phyloP scores from a whole-genome alignment of 139 green algal genomes.

The Zygnema circumcarinatum region DNA sequence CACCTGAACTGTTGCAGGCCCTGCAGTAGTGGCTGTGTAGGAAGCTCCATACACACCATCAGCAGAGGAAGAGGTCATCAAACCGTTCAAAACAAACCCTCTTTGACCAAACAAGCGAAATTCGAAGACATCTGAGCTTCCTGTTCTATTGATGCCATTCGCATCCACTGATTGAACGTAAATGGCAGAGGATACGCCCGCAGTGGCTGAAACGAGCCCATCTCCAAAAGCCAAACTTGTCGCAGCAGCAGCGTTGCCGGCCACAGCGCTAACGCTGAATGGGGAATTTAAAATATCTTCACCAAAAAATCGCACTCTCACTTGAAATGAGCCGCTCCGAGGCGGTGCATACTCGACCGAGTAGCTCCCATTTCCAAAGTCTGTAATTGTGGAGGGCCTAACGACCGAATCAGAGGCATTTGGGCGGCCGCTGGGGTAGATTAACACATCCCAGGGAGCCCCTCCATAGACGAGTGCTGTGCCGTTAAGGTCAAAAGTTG shows the following conservation, averaged over 20 bases:
- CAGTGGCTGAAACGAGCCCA: not conserved
- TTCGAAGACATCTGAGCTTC: not conserved
- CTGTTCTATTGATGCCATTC: not conserved
- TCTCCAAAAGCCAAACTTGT: not conserved
- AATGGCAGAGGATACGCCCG: not conserved
- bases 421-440: not conserved
- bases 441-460: not conserved
- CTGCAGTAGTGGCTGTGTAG: not conserved
- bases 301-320: slow-evolving; percentile 5
- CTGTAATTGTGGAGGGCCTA: not conserved
- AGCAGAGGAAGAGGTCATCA: not conserved
- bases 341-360: not conserved
- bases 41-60: slow-evolving; percentile 2
- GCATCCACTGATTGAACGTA: slow-evolving; percentile 9
- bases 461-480: not conserved
- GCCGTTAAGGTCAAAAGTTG: not conserved
- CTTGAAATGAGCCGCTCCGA: not conserved
- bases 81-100: not conserved
- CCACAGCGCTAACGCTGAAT: not conserved
- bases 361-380: not conserved
- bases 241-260: not conserved
- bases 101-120: not conserved
- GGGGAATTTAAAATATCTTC: not conserved
- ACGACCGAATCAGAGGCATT: not conserved
- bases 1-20: not conserved